These are phyloP conservation scores for Pythium biforme DNA, from an alignment of 352 stramenopile species.

Conservation along the genomic window DNA sequence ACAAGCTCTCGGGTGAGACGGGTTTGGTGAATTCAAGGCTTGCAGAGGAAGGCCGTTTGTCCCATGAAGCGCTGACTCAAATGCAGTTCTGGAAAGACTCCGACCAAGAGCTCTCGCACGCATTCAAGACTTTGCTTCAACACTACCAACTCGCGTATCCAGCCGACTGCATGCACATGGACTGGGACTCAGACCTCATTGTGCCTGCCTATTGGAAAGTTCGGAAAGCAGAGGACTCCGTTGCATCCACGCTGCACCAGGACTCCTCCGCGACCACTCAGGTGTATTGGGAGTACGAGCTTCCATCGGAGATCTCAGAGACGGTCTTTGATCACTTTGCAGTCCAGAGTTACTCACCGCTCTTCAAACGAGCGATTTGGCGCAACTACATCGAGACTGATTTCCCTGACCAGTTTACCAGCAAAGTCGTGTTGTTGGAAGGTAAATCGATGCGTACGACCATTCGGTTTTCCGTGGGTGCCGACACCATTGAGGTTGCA, in stretches of 20 bases:
- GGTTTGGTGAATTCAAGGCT: conserved; percentile 13
- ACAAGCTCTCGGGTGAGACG: conserved; percentile 12
- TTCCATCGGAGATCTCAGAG: conserved; percentile 17
- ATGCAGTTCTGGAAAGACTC: conserved; percentile 17
- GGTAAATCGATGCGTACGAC: conserved; percentile 9
- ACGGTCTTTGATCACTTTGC: conserved; percentile 27
- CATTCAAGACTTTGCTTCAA: conserved; percentile 28
- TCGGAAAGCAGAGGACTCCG: conserved; percentile 13
- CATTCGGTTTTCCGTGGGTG: conserved; percentile 20
- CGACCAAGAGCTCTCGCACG: conserved; percentile 19
- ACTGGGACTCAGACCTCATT: conserved; percentile 25
- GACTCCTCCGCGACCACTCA: no score
- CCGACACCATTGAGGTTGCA: conserved; percentile 2
- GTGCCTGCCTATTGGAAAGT: conserved; percentile 27
- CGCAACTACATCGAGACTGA: conserved; percentile 24
- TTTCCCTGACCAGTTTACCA: conserved; percentile 17
- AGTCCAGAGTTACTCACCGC: conserved; percentile 21
- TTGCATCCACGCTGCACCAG: no score
- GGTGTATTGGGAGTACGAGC: conserved; percentile 30
- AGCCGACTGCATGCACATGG: conserved; percentile 8
- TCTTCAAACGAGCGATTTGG: conserved; percentile 15
- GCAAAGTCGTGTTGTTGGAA: conserved; percentile 1
- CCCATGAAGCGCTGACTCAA: conserved; percentile 9
- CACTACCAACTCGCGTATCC: conserved; percentile 28
- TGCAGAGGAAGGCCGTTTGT: conserved; percentile 16